Percentiles rank a stretch among this genome's conserved stretches.
phyloP scores from a whole-genome alignment of 768 basidiomycete species.

The Xanthoconium purpureum region DNA sequence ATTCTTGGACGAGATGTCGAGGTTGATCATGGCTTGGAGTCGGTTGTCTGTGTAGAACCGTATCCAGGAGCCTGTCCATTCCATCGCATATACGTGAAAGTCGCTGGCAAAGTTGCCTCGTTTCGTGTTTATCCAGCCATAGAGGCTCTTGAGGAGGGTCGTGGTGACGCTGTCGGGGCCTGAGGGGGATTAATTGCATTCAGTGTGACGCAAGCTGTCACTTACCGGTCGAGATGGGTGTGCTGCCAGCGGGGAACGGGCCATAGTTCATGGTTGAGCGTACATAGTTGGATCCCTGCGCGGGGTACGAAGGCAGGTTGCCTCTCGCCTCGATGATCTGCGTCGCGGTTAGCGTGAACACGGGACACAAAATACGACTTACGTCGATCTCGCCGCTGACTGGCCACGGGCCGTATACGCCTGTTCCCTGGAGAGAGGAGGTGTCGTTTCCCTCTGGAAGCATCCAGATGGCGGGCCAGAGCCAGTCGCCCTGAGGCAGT shows the following conservation, averaged over 20 bases:
- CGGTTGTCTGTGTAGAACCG: slow-evolving; percentile 52
- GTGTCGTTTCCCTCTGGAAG: slow-evolving; percentile 26
- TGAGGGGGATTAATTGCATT: neutral
- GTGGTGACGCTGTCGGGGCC: slow-evolving; percentile 7
- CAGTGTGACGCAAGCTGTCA: neutral
- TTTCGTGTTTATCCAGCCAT: slow-evolving; percentile 37
- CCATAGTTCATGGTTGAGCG: slow-evolving; percentile 71
- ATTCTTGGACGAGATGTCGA: slow-evolving; percentile 41
- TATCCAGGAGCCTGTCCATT: slow-evolving; percentile 59
- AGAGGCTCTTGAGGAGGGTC: slow-evolving; percentile 35
- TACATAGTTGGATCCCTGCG: slow-evolving; percentile 45
- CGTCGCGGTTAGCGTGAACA: neutral
- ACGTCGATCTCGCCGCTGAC: slow-evolving; percentile 58
- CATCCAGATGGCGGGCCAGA: slow-evolving; percentile 35
- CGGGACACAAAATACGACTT: slow-evolving; percentile 18
- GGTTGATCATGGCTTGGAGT: slow-evolving; percentile 49
- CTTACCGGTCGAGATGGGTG: slow-evolving; percentile 33
- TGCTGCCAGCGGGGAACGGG: slow-evolving; percentile 35
- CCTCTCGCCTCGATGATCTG: slow-evolving; percentile 56
- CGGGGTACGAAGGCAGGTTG: slow-evolving; percentile 41
- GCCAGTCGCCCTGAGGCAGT: slow-evolving; percentile 51
- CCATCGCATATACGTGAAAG: slow-evolving; percentile 55
- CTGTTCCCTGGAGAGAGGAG: slow-evolving; percentile 15
- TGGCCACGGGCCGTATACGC: slow-evolving; percentile 43
- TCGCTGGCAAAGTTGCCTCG: slow-evolving; percentile 44